phyloP scores from a whole-genome alignment of 805 yeast species.

The Torulaspora indica region DNA sequence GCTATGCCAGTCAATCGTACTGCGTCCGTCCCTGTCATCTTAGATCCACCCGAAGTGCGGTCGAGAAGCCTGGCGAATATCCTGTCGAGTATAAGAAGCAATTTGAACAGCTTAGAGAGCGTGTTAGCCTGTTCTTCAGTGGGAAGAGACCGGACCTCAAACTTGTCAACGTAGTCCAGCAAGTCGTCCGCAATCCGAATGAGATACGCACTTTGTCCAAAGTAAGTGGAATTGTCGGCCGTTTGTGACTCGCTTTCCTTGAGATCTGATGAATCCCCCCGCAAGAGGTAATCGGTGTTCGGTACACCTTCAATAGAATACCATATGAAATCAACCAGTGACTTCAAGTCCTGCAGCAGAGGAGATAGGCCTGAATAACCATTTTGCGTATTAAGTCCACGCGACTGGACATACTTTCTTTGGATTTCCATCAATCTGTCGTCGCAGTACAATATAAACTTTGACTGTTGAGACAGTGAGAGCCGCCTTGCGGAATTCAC shows the following conservation, averaged over 20 bases:
- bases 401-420: constrained; percentile 47
- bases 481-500: constrained; percentile 29
- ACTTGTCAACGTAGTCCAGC: constrained; percentile 53
- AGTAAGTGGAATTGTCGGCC: constrained; percentile 30
- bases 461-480: constrained; percentile 50
- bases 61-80: constrained; percentile 41
- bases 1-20: constrained; percentile 51
- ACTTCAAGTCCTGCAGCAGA: constrained; percentile 44
- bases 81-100: constrained; percentile 40
- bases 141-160: constrained; percentile 27
- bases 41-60: constrained; percentile 32
- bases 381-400: constrained; percentile 34
- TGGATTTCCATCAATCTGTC: constrained; percentile 49
- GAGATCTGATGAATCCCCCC: constrained; percentile 11
- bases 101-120: constrained; percentile 37
- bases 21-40: constrained; percentile 45
- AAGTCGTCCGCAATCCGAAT: constrained; percentile 62
- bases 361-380: constrained; percentile 34
- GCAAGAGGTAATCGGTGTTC: constrained; percentile 27
- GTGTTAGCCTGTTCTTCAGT: constrained; percentile 27
- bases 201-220: constrained; percentile 61
- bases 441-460: constrained; percentile 52
- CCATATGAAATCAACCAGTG: constrained; percentile 56
- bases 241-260: constrained; percentile 6
- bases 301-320: constrained; percentile 45